phyloP scores from a whole-genome alignment of 148 eudicot species.

The Dysphania ambrosioides region DNA sequence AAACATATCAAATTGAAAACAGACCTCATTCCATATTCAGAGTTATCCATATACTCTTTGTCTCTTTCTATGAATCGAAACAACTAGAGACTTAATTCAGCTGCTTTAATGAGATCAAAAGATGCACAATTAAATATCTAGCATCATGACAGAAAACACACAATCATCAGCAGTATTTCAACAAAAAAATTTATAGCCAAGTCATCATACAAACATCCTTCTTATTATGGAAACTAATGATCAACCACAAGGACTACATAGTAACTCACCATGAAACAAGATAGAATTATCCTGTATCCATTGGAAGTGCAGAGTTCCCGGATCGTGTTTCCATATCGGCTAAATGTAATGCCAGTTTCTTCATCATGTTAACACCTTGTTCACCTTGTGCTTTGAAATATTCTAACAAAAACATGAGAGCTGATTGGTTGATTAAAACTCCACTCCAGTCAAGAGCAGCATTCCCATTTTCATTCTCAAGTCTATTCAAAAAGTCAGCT shows the following conservation, averaged over 20 bases:
- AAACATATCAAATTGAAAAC: too few relatives aligned
- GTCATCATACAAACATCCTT: too few relatives aligned
- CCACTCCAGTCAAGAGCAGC: constrained; percentile 18
- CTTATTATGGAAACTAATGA: not conserved
- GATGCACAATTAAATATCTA: not conserved
- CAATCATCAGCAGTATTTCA: not conserved
- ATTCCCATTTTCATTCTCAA: constrained; percentile 23
- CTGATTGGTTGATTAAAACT: constrained; percentile 31
- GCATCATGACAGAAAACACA: not conserved
- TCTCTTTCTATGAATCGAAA: not conserved
- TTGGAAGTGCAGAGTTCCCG: constrained; percentile 22
- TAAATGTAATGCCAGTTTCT: constrained; percentile 25
- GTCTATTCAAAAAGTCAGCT: constrained; percentile 31
- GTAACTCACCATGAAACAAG: constrained; percentile 14
- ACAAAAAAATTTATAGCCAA: not conserved
- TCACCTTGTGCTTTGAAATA: constrained; percentile 28
- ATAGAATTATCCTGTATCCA: constrained; percentile 20
- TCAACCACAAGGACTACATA: not conserved
- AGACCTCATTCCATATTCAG: too few relatives aligned
- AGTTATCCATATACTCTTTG: too few relatives aligned
- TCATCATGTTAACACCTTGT: constrained; percentile 19
- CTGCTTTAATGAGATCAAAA: not conserved
- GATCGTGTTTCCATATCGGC: constrained; percentile 24
- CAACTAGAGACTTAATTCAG: not conserved
- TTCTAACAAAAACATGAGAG: constrained; percentile 29